Evolutionary conservation across 2,329 filamentous ascomycete species (phyloP), one percentile per base, ranked within the genome.

Genomic region (Pseudocercospora cruenta): DNA sequence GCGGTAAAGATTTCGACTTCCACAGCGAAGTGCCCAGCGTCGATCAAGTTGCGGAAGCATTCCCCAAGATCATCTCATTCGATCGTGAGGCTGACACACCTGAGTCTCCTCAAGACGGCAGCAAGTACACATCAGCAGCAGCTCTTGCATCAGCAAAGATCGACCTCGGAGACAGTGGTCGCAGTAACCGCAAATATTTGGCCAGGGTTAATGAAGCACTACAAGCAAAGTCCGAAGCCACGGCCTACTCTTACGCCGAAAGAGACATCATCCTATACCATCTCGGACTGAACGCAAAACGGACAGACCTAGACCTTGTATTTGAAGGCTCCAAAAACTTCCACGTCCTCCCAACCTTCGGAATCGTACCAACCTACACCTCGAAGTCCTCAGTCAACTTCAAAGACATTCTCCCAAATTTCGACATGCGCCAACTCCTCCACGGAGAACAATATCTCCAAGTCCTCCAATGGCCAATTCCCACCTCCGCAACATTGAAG

Each of bases 381-480:
- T 90, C 93, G 66, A 85, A 91, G 72, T 83, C 88, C 68, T 91
- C 94, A 33, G 98, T 91, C 83, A 88, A 85, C 79, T 86, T 95
- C 74, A 87, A 89, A 76, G 88, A 94, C 64, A 87, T 99, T 67
- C 90, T 98, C 31, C 93, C 94, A 78, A 96, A 98, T 85, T 99
- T 97, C 85, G 92, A 88, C 43, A 94, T 93, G 69, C 97, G 97
- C 92, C 97, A 97, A 92, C 89, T 98, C 58, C 90, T 99, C 19
- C 95, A 99, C 82, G 95, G 95, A 77, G 95, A 99, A 85, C 95
- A 99, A 81, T 98, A 94, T 82, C 91, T 98, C 70, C 94, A 98
- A 82, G 87, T 98, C 76, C 89, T 89, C 77, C 93, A 94, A 81
- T 96, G 89, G 83, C 94, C 95, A 51, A 91, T 98, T 74, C 95